Percentiles rank a stretch among this genome's conserved stretches.
phyloP scores from a whole-genome alignment of 306 rosid species.

The Dalbergia cochinchinensis region DNA sequence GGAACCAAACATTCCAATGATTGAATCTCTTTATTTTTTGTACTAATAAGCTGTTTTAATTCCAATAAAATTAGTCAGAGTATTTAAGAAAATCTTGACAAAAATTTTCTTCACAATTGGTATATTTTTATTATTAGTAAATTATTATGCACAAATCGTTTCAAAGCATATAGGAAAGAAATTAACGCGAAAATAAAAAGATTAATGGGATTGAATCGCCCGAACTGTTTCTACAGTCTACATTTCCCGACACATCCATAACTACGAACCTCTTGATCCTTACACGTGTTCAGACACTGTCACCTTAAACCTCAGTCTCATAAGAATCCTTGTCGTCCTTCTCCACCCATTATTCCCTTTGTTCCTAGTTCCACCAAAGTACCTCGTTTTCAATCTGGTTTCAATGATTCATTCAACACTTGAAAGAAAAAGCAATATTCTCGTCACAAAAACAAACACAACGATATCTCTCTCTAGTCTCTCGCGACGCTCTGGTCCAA shows the following conservation, averaged over 20 bases:
- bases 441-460: neutral
- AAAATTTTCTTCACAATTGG: no score
- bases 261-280: neutral
- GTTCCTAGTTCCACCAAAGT: constrained; percentile 35
- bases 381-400: constrained; percentile 4
- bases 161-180: no score
- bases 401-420: constrained; percentile 19
- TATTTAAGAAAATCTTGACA: no score
- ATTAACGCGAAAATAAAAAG: no score
- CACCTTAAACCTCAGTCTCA: constrained; percentile 40
- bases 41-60: no score
- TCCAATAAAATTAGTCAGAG: no score
- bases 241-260: constrained; percentile 36
- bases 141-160: no score
- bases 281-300: constrained; percentile 40
- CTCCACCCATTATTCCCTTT: constrained; percentile 37
- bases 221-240: neutral
- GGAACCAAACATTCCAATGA: no score
- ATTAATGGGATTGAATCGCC: constrained; percentile 8
- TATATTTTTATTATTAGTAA: no score
- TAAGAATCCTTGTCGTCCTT: constrained; percentile 10
- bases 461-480: neutral
- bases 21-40: no score
- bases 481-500: neutral
- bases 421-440: neutral